A percentile compares a stretch with the other conserved stretches of the same genome.
phyloP scores from a whole-genome alignment of 169 alveolate species.

The Plasmodium cynomolgi region DNA sequence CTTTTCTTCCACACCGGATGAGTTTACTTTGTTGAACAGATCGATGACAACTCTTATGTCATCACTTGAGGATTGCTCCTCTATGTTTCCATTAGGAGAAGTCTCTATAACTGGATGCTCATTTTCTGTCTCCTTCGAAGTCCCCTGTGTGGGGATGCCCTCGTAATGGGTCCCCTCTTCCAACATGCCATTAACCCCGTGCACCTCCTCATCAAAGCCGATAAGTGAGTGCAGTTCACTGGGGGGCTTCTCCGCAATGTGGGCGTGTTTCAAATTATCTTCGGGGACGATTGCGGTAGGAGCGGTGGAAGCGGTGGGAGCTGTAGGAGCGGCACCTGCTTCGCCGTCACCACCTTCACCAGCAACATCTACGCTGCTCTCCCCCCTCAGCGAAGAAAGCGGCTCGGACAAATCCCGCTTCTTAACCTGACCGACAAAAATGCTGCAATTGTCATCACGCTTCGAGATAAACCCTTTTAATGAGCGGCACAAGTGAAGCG shows the following conservation, averaged over 20 bases:
- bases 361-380: background rate
- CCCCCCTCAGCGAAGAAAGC: background rate
- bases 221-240: background rate
- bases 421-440: background rate
- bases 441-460: constrained; percentile 1
- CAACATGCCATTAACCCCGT: background rate
- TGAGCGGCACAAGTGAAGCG: background rate
- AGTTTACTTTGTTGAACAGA: background rate
- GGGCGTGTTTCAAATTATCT: background rate
- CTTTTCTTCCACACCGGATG: background rate
- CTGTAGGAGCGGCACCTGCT: background rate
- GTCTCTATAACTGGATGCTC: background rate
- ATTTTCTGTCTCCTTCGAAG: background rate
- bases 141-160: background rate
- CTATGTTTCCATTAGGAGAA: background rate
- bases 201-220: background rate
- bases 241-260: background rate
- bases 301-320: background rate
- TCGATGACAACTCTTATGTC: background rate
- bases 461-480: constrained; percentile 1
- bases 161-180: background rate
- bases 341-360: background rate
- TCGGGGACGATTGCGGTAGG: background rate
- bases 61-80: background rate
- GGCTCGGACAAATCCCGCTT: background rate